phyloP scores from a whole-genome alignment of 2,329 filamentous ascomycete species.

The Pseudophaeomoniella oleicola region DNA sequence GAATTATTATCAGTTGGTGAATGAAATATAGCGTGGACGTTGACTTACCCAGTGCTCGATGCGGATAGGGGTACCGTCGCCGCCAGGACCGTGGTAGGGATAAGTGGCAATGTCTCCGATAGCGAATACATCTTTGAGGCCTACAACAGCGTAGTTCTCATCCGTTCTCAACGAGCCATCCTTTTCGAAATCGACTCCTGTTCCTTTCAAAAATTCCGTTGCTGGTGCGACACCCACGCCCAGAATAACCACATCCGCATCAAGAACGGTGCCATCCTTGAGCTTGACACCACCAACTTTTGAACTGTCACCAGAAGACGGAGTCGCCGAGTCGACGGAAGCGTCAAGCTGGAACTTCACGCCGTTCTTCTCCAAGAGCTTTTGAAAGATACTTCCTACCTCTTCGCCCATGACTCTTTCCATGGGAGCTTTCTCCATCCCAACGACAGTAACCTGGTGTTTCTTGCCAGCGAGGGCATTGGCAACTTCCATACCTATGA shows the following conservation, averaged over 20 bases:
- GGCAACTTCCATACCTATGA: conserved; percentile 97
- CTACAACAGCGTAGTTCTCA: conserved; percentile 61
- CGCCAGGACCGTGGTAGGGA: conserved; percentile 82
- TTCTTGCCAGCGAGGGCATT: conserved; percentile 60
- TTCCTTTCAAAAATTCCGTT: conserved; percentile 62
- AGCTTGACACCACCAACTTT: conserved; percentile 63
- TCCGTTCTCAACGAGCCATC: conserved; percentile 81
- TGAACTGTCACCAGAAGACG: conserved; percentile 46
- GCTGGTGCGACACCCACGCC: conserved; percentile 80
- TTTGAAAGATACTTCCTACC: conserved; percentile 69
- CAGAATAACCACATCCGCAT: conserved; percentile 80
- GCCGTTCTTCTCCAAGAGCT: conserved; percentile 66
- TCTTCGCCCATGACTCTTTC: conserved; percentile 72
- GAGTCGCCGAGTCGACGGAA: conserved; percentile 66
- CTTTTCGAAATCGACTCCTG: conserved; percentile 52
- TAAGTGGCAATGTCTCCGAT: conserved; percentile 92
- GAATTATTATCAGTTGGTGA: neutral
- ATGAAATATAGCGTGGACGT: no score
- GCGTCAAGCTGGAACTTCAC: conserved; percentile 79
- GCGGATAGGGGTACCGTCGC: conserved; percentile 55
- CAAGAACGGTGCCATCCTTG: conserved; percentile 71
- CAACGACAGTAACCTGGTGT: conserved; percentile 74
- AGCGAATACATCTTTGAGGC: conserved; percentile 72
- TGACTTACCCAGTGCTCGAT: conserved; percentile 75
- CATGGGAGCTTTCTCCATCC: conserved; percentile 74